Percentiles rank a stretch among this genome's conserved stretches.
Conservation (phyloP, 2,329 filamentous ascomycete genomes). For the Juglanconis juglandina region DNA sequence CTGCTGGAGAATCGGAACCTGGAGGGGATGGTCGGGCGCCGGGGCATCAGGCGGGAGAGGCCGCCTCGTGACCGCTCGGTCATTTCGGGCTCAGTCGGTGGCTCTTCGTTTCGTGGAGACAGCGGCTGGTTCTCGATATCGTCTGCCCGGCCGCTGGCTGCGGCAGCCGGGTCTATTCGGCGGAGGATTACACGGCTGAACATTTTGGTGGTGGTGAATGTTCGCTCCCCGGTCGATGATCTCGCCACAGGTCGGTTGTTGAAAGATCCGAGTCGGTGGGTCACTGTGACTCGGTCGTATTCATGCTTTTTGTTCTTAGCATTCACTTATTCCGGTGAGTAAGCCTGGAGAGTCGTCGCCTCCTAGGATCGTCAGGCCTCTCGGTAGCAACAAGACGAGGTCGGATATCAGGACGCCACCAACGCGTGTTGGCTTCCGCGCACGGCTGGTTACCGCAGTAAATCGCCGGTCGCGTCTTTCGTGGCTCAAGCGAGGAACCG, state of each 20-base stretch:
- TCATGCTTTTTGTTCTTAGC: slow-evolving; percentile 1
- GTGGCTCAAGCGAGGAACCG: neutral
- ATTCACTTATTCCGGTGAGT: neutral
- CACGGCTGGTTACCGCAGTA: neutral
- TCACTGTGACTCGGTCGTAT: slow-evolving; percentile 1
- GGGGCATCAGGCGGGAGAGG: slow-evolving; percentile 24
- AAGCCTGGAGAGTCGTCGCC: neutral
- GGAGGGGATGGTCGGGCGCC: slow-evolving; percentile 26
- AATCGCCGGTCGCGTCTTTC: neutral
- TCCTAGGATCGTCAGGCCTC: neutral
- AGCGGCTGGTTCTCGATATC: slow-evolving; percentile 18
- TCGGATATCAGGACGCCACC: neutral
- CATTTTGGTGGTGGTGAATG: slow-evolving; percentile 4
- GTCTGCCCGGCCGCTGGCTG: slow-evolving; percentile 2
- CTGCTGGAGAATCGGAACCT: slow-evolving; percentile 23
- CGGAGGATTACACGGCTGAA: slow-evolving; percentile 18
- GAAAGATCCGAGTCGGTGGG: slow-evolving; percentile 5
- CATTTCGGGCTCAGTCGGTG: slow-evolving; percentile 24
- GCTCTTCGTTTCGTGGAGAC: slow-evolving; percentile 6
- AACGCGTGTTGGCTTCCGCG: neutral
- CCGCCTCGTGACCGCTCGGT: slow-evolving; percentile 21
- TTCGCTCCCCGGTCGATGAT: neutral
- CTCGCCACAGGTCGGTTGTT: neutral
- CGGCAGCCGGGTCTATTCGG: slow-evolving; percentile 9
- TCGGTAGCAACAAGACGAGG: neutral